A percentile compares a stretch with the other conserved stretches of the same genome.
phyloP scores from a whole-genome alignment of 2,329 filamentous ascomycete genomes.

The Colletotrichum spinosum region DNA sequence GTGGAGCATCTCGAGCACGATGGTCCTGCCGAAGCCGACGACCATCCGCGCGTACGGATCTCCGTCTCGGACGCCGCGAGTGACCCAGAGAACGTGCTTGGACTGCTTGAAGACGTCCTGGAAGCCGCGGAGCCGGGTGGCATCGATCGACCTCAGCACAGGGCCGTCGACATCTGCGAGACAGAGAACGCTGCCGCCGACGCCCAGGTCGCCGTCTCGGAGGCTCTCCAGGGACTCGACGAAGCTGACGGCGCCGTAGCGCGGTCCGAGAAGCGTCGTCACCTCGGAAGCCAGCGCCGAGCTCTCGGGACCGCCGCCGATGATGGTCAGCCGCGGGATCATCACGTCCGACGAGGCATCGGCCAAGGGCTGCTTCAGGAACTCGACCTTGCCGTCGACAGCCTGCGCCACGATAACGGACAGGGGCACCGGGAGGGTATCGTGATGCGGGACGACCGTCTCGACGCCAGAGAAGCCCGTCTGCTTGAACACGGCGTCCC shows the following conservation, averaged over 20 bases:
- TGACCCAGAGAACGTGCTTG: constrained; percentile 39
- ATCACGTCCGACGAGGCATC: background rate
- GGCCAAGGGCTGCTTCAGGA: constrained; percentile 14
- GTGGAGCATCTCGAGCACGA: constrained; percentile 22
- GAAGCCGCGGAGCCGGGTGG: constrained; percentile 4
- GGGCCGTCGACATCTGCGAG: constrained; percentile 14
- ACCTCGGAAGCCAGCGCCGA: too few relatives aligned
- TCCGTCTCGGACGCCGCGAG: constrained; percentile 29
- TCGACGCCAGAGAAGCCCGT: constrained; percentile 33
- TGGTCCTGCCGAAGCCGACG: constrained; percentile 23
- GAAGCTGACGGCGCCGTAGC: background rate
- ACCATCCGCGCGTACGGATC: constrained; percentile 38
- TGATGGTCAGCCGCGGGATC: background rate
- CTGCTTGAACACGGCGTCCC: constrained; percentile 5
- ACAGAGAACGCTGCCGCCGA: too few relatives aligned
- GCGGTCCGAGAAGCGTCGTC: too few relatives aligned
- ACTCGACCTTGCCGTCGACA: constrained; percentile 24
- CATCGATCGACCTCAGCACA: too few relatives aligned
- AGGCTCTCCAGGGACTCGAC: background rate
- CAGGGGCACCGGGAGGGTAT: background rate
- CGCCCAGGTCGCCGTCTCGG: constrained; percentile 22
- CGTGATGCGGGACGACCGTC: background rate
- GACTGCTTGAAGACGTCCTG: constrained; percentile 32
- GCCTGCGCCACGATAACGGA: constrained; percentile 42
- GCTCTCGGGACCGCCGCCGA: background rate